Conservation (phyloP, 345 rosid genomes). For the Jatropha curcas region DNA sequence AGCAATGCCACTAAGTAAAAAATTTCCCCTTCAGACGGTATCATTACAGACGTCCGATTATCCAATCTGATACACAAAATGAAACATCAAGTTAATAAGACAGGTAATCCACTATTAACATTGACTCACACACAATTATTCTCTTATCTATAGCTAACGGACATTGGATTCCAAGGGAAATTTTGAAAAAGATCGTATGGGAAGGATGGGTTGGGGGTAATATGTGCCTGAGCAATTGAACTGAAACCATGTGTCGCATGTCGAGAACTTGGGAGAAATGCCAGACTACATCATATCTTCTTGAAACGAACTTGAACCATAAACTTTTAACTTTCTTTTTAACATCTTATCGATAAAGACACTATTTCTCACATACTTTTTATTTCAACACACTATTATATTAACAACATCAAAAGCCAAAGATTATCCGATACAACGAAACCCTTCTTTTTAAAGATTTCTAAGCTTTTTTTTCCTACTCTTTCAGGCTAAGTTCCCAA, state of each 20-base stretch:
- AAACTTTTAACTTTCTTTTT: not conserved
- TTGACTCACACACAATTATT: too few species aligned
- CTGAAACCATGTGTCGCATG: constrained; percentile 2
- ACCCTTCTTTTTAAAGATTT: constrained; percentile 9
- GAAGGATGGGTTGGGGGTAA: not conserved
- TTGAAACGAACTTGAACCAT: constrained; percentile 17
- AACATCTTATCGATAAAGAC: constrained; percentile 11
- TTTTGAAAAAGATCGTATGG: not conserved
- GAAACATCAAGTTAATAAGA: too few species aligned
- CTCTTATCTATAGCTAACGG: too few species aligned
- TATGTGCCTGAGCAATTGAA: not conserved
- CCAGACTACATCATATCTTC: constrained; percentile 9
- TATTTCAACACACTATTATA: not conserved
- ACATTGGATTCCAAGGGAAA: constrained; percentile 9
- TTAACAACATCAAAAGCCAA: not conserved
- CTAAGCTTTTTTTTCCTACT: not conserved
- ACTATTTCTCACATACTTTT: not conserved
- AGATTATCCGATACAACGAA: constrained; percentile 5
- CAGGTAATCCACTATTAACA: too few species aligned
- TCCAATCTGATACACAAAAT: constrained; percentile 58
- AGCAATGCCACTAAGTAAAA: constrained; percentile 90
- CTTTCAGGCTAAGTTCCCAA: not conserved
- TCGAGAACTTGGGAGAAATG: not conserved
- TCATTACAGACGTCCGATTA: constrained; percentile 54
- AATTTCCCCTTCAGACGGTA: constrained; percentile 68